Conservation (phyloP, 306 rosid genomes). For the Prunus mume region DNA sequence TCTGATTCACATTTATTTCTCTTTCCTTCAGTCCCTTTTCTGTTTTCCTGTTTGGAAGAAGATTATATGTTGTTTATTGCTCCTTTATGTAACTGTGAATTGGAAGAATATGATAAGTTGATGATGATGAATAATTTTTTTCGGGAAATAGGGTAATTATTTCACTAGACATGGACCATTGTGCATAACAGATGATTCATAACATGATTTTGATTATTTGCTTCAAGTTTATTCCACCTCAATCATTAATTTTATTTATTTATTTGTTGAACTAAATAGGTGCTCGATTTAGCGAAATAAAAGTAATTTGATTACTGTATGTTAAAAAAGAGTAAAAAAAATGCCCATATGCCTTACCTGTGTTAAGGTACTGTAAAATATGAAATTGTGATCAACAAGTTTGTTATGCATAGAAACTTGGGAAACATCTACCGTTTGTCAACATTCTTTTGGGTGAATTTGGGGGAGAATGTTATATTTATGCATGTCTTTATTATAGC, state of each 20-base stretch:
- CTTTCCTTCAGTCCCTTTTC: neutral
- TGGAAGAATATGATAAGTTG: slow-evolving; percentile 1
- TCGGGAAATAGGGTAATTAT: neutral
- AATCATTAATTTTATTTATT: neutral
- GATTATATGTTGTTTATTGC: slow-evolving; percentile 13
- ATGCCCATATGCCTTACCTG: neutral
- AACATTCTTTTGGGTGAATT: neutral
- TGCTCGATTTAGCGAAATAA: neutral
- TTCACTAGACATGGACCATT: neutral
- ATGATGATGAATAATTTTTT: neutral
- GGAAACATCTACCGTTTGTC: neutral
- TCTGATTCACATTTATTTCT: neutral
- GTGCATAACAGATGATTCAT: neutral
- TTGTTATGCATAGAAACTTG: neutral
- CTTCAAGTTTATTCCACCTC: neutral
- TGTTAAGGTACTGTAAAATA: neutral
- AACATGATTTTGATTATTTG: neutral
- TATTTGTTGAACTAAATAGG: neutral
- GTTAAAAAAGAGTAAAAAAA: neutral
- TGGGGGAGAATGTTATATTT: neutral
- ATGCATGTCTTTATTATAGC: neutral
- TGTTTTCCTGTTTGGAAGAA: neutral
- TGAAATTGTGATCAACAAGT: neutral
- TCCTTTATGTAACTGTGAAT: slow-evolving; percentile 4
- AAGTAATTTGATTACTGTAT: neutral